A percentile compares a stretch with the other conserved stretches of the same genome.
These are phyloP conservation scores for Cercospora zeina DNA, from an alignment of 2,329 filamentous ascomycete species.

Conservation along the genomic window DNA sequence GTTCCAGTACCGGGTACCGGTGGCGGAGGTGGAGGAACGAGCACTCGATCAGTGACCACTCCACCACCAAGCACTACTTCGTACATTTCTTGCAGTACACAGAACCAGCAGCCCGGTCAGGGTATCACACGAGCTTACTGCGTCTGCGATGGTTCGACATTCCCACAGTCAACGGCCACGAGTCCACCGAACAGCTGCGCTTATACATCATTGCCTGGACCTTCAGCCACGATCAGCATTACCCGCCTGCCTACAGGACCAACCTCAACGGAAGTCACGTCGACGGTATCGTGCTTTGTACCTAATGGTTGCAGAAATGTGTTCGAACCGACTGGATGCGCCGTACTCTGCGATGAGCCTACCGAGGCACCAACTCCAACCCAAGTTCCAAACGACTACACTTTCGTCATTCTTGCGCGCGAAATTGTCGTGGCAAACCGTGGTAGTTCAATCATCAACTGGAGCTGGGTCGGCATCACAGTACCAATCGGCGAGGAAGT, in stretches of 20 bases:
- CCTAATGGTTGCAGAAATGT: too few relatives aligned
- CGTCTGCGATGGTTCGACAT: conserved; percentile 1
- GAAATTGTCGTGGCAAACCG: not conserved
- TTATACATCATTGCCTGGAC: not conserved
- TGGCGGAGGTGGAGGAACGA: not conserved
- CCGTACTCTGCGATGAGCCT: too few relatives aligned
- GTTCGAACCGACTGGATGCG: too few relatives aligned
- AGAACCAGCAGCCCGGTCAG: conserved; percentile 7
- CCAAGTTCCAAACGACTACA: not conserved
- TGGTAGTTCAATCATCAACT: not conserved
- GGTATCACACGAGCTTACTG: conserved; percentile 6
- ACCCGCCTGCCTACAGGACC: conserved; percentile 2
- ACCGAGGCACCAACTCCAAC: not conserved
- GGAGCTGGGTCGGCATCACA: not conserved
- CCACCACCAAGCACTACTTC: not conserved
- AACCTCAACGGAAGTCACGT: not conserved
- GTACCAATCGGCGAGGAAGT: not conserved
- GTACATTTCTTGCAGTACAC: conserved; percentile 6
- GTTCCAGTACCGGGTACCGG: not conserved
- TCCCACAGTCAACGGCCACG: not conserved
- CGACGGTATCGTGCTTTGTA: not conserved
- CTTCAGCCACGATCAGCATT: conserved; percentile 1
- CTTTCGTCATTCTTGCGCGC: not conserved
- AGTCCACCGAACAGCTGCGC: conserved; percentile 7
- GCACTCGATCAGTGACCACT: not conserved